Base-by-base conservation (phyloP, 768 basidiomycete species). In the Mycena vitilis region DNA sequence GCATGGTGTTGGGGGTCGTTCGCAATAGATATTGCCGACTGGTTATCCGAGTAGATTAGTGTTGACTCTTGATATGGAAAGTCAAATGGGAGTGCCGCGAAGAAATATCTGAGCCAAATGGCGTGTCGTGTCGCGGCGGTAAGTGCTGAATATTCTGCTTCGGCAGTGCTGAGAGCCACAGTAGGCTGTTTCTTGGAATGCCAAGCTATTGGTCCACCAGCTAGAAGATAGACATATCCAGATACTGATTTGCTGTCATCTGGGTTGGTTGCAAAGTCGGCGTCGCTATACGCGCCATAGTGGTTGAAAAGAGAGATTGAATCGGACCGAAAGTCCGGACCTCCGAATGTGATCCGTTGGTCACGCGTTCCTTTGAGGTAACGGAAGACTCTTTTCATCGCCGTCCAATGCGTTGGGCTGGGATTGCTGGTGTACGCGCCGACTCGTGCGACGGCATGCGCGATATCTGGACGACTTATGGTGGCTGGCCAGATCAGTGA, bases 181-280 rank as follows among this genome's bases (percentile, higher is more conserved):
- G 58, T 60, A 0, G 58, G 58, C 37, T 60, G 58, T n/a, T 60
- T 60, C 58, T 60, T 60, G 0, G 58, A 48, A 16, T 68, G 64
- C 78, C 78, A 78, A 30, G 71, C 65, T 30, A 78, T 73, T 3
- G 72, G 56, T 1, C 73, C 71, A 15, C 75, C 72, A 30, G 64
- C 72, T 12, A 74, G 25, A 22, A 71, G 69, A 49, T 70, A 76
- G 13, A 74, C 56, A 56, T 74, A 78, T 6, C 76, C 78, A n/a
- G 73, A 74, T 5, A 73, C 71, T 18, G 78, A 78, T 25, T 72
- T 47, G 44, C 74, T 59, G 48, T 69, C 70, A 9, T 40, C 40
- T 15, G 40, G 40, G 40, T 40, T 40, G 40, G 40, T 40, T 4
- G 40, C 40, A 15, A 40, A 40, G 7, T 40, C 40, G 2, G 40